Base-by-base conservation (phyloP, 78 protist species). In the Anaeramoeba flamelloides region DNA sequence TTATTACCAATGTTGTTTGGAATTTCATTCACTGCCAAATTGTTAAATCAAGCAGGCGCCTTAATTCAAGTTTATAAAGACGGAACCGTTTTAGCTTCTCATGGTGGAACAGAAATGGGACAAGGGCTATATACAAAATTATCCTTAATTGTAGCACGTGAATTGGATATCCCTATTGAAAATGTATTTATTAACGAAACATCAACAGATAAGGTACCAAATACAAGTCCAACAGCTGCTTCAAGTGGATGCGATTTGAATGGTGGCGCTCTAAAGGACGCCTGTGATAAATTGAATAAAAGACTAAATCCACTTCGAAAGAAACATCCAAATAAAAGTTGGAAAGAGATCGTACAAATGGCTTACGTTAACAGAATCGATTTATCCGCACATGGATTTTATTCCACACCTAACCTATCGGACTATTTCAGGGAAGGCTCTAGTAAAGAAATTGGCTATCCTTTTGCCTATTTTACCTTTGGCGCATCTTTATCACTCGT, bases 181-280 rank as follows among this genome's bases (percentile, higher is more conserved):
- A 36, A 22, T 12, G 87, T 92, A 30, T 84, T 83, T 78, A 79
- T 95, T 76, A 2, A 77, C 40, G 97, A 91, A 79, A 92, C 96
- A 0, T 36, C 87, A 2, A 92, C 96, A 1, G 93, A 84, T 76
- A 83, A 64, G 77, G 41, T 69, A 1, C 83, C 87, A 38, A 82
- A 87, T 38, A 38, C 75, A 79, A 0, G 30, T 39, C 79, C 78
- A 83, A 82, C 90, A 1, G 53, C 83, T 17, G 90, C 83, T 2
- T 85, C 89, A 32, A 83, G 89, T 41, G 76, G 91, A 1, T 77
- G 91, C 1, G 99, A 97, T 53, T 78, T 97, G 74, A 88, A 92
- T 79, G 96, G 96, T 33, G 81, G 86, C 82, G 97, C 99, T 0
- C 92, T 92, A 2, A 82, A 78, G 77, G 85, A 90, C 74, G 97